Percentiles rank a stretch among this genome's conserved stretches.
Evolutionary conservation across 352 stramenopile genomes (phyloP).

Genomic region (Phytophthora ohioensis): DNA sequence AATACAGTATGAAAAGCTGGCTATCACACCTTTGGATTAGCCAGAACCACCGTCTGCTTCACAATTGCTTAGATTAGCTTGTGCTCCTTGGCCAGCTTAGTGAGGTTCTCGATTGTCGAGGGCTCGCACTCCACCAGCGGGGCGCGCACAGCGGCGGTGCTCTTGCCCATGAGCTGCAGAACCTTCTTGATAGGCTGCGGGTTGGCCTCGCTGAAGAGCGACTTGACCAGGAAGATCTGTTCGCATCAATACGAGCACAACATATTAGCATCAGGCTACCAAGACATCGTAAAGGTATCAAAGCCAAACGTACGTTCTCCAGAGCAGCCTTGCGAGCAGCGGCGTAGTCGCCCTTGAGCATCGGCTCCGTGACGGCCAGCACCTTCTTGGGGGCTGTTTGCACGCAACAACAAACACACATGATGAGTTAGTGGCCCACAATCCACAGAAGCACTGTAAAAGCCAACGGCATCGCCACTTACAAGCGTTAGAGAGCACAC

Average conservation of each 20-base stretch:
- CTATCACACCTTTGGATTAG: slow-evolving; percentile 25
- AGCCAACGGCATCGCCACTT: slow-evolving; percentile 25
- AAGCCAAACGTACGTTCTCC: slow-evolving; percentile 71
- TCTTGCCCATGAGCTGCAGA: slow-evolving; percentile 90
- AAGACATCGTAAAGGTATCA: not conserved
- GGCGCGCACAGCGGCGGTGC: slow-evolving; percentile 71
- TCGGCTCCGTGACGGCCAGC: slow-evolving; percentile 79
- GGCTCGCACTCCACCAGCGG: slow-evolving; percentile 79
- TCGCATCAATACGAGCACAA: slow-evolving; percentile 1
- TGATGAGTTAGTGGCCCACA: slow-evolving; percentile 2
- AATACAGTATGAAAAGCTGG: slow-evolving; percentile 18
- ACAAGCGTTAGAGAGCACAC: slow-evolving; percentile 92
- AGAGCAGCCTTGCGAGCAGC: slow-evolving; percentile 85
- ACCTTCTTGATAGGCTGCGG: slow-evolving; percentile 93
- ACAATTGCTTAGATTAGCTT: slow-evolving; percentile 67
- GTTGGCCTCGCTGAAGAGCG: slow-evolving; percentile 92
- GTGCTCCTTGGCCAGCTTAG: slow-evolving; percentile 72
- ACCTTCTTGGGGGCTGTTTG: slow-evolving; percentile 83
- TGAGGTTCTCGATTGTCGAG: slow-evolving; percentile 73
- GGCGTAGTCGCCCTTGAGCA: slow-evolving; percentile 83
- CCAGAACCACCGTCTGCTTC: slow-evolving; percentile 15
- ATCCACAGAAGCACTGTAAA: not conserved
- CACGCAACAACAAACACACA: slow-evolving; percentile 17
- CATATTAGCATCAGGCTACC: slow-evolving; percentile 7
- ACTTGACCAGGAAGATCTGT: slow-evolving; percentile 92